Percentiles rank a stretch among this genome's conserved stretches.
phyloP scores from a whole-genome alignment of 2,329 filamentous ascomycete genomes.

The Zopfia rhizophila region DNA sequence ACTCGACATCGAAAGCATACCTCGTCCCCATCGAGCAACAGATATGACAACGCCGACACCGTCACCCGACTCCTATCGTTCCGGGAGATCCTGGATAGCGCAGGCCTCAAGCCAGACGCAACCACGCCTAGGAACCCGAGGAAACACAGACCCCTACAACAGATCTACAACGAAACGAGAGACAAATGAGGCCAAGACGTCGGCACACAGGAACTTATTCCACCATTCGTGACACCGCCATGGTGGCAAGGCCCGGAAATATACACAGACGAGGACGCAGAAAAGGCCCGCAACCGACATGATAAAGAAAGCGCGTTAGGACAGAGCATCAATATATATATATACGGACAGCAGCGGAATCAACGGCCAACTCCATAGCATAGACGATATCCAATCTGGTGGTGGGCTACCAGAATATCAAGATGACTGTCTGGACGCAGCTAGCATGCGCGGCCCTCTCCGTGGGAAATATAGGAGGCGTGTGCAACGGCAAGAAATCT shows the following conservation, averaged over 20 bases:
- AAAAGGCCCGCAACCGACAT: constrained; percentile 23
- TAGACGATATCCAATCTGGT: too few relatives aligned
- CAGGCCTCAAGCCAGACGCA: constrained; percentile 17
- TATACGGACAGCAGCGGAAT: constrained; percentile 34
- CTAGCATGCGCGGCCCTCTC: too few relatives aligned
- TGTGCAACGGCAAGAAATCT: too few relatives aligned
- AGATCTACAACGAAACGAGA: constrained; percentile 24
- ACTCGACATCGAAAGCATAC: constrained; percentile 29
- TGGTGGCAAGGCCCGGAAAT: constrained; percentile 21
- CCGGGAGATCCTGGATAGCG: constrained; percentile 15
- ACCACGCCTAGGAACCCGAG: constrained; percentile 7
- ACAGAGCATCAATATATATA: constrained; percentile 29
- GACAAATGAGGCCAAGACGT: constrained; percentile 11
- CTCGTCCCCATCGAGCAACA: constrained; percentile 25
- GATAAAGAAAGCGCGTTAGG: constrained; percentile 21
- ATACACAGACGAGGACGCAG: constrained; percentile 24
- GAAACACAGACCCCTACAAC: constrained; percentile 15
- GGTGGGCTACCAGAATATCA: too few relatives aligned
- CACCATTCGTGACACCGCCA: constrained; percentile 22
- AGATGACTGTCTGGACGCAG: too few relatives aligned
- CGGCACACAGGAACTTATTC: constrained; percentile 24
- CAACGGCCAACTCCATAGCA: too few relatives aligned
- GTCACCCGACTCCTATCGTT: constrained; percentile 20
- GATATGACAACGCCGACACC: constrained; percentile 26
- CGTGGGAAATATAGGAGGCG: too few relatives aligned